Conservation (phyloP, 2,329 filamentous ascomycete species). For the Beauveria asiatica region DNA sequence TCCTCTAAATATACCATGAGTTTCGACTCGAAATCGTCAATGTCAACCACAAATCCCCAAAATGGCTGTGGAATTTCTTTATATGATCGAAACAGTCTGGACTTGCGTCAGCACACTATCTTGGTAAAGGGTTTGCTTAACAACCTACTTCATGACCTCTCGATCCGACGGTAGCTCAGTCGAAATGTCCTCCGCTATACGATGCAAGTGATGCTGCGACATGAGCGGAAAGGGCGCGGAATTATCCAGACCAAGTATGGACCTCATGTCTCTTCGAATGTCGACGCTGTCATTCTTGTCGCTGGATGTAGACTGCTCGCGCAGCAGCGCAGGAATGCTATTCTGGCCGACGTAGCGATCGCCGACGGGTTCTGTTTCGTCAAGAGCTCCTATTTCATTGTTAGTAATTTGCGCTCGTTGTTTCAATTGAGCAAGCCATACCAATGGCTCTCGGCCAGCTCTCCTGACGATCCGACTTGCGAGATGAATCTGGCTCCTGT, state of each 20-base stretch:
- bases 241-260: slow-evolving; percentile 56
- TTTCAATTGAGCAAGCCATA: slow-evolving; percentile 14
- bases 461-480: slow-evolving; percentile 29
- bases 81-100: slow-evolving; percentile 55
- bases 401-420: not conserved
- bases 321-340: slow-evolving; percentile 56
- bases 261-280: slow-evolving; percentile 57
- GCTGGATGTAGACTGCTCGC: slow-evolving; percentile 49
- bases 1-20: slow-evolving; percentile 59
- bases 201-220: slow-evolving; percentile 54
- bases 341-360: slow-evolving; percentile 59
- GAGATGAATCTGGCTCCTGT: slow-evolving; percentile 22
- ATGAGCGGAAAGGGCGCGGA: slow-evolving; percentile 60
- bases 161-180: slow-evolving; percentile 54
- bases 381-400: slow-evolving; percentile 27
- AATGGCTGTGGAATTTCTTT: slow-evolving; percentile 60
- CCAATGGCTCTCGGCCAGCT: slow-evolving; percentile 36
- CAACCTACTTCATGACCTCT: slow-evolving; percentile 57
- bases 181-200: slow-evolving; percentile 51
- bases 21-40: slow-evolving; percentile 55
- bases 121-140: not conserved
- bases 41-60: slow-evolving; percentile 59
- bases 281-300: slow-evolving; percentile 45
- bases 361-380: slow-evolving; percentile 47
- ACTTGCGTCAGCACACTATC: not conserved